Percentiles rank a stretch among this genome's conserved stretches.
Evolutionary conservation across 75 land plant genomes (phyloP).

Genomic region (Cunninghamia lanceolata): DNA sequence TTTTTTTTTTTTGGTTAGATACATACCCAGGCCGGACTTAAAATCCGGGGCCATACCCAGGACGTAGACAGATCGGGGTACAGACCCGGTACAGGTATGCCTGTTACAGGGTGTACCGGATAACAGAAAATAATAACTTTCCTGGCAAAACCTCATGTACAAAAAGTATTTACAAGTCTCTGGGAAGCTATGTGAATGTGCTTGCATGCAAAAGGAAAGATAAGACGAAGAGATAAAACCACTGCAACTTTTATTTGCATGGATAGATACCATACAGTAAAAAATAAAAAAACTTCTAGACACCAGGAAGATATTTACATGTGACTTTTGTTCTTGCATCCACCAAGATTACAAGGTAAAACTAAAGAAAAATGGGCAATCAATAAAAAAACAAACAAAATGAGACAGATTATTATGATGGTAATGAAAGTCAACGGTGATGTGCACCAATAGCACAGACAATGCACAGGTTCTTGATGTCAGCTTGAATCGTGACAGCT

Average conservation of each 20-base stretch:
- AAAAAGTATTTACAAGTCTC: neutral
- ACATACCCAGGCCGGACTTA: too few species aligned
- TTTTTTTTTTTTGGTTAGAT: too few species aligned
- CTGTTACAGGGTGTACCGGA: too few species aligned
- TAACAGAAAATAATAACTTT: neutral
- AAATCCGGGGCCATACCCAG: too few species aligned
- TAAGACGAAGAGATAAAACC: neutral
- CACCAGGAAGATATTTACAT: neutral
- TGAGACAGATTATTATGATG: neutral
- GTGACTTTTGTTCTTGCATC: neutral
- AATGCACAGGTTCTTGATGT: neutral
- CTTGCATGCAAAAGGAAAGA: neutral
- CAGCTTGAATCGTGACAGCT: neutral
- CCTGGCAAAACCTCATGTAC: neutral
- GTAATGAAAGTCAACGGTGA: neutral
- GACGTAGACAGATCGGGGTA: too few species aligned
- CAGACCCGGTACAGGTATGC: too few species aligned
- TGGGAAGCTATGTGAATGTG: neutral
- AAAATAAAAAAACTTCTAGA: neutral
- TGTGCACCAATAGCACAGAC: neutral
- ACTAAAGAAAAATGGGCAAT: neutral
- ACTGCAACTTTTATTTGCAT: neutral
- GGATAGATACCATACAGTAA: neutral
- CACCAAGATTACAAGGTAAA: neutral
- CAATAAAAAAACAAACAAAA: neutral